Base-by-base conservation (phyloP, 805 yeast species). In the Torulaspora maleeae region DNA sequence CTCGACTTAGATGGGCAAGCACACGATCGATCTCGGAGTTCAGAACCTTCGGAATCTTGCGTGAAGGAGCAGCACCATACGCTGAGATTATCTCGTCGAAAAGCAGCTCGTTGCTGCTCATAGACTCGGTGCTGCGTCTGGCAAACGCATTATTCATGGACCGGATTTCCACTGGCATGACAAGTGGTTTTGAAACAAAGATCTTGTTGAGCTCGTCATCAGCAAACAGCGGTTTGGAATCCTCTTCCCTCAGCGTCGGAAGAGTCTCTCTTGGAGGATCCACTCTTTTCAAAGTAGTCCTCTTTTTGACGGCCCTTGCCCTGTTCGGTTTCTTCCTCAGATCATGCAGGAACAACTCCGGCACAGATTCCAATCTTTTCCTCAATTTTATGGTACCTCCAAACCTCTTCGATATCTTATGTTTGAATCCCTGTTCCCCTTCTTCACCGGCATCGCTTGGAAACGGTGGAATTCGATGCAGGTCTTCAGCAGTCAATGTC, bases 281-380 rank as follows among this genome's bases (percentile, higher is more conserved):
- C 17, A 44, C 12, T 22, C 45, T 33, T 24, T 33, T 27, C 15
- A 19, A 11, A 5, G 30, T 30, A 10, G 37, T 17, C 4, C 25
- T 29, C 22, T 29, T 35, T n/a, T 13, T n/a, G 25, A 4, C 10
- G 10, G 27, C 17, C 17, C 35, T 29, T 24, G 38, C 15, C n/a
- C 35, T 46, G 11, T 27, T 9, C 29, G 49, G 38, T 27, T 30
- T 54, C 27, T 48, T 48, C 10, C 53, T 54, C 16, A 55, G 50
- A 37, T 59, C 60, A 41, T 53, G 62, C 15, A 60, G 34, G 24
- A 61, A 54, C 10, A 63, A 48, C 42, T 61, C 66, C 11, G 67
- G 67, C 3, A 63, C 65, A 1, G 65, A 60, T 25, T 57, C 62
- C 22, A 63, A 47, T 33, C 67, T 50, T 44, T 59, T 48, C 43